These are phyloP conservation scores for Lathyrus sativus DNA, from an alignment of 306 rosid genomes.

Conservation along the genomic window DNA sequence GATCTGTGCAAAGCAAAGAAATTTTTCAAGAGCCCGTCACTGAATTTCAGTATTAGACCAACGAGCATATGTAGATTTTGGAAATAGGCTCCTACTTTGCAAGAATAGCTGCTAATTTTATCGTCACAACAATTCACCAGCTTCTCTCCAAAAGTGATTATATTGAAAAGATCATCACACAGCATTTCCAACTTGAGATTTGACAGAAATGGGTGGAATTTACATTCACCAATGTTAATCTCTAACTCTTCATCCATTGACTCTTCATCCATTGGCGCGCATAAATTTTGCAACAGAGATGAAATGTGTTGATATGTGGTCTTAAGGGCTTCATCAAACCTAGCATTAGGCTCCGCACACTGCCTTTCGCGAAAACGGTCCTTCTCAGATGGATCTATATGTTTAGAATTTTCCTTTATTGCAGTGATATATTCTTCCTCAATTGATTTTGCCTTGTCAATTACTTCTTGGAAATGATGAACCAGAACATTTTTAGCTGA, in stretches of 20 bases:
- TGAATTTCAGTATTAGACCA: slow-evolving; percentile 55
- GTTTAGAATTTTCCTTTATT: slow-evolving; percentile 24
- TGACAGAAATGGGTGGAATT: slow-evolving; percentile 38
- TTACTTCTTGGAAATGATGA: slow-evolving; percentile 58
- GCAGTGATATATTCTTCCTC: slow-evolving; percentile 60
- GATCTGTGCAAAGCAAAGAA: slow-evolving; percentile 69
- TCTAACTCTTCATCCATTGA: slow-evolving; percentile 44
- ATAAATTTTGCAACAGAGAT: slow-evolving; percentile 50
- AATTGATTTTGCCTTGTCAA: slow-evolving; percentile 55
- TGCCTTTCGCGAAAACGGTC: slow-evolving; percentile 21
- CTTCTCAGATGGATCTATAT: slow-evolving; percentile 30
- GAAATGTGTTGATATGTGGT: slow-evolving; percentile 52
- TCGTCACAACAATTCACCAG: slow-evolving; percentile 46
- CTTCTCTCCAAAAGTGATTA: slow-evolving; percentile 54
- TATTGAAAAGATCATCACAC: slow-evolving; percentile 52
- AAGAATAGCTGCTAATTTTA: slow-evolving; percentile 23
- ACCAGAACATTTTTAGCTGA: slow-evolving; percentile 56
- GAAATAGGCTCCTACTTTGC: slow-evolving; percentile 48
- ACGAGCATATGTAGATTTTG: slow-evolving; percentile 51
- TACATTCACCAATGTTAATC: slow-evolving; percentile 61
- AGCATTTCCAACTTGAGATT: slow-evolving; percentile 58
- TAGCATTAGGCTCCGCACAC: slow-evolving; percentile 36
- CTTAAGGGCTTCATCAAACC: slow-evolving; percentile 50
- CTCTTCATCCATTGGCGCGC: slow-evolving; percentile 46
- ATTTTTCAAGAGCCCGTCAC: slow-evolving; percentile 64